Conservation (phyloP, 2,329 filamentous ascomycete species). For the Fusarium multiceps region DNA sequence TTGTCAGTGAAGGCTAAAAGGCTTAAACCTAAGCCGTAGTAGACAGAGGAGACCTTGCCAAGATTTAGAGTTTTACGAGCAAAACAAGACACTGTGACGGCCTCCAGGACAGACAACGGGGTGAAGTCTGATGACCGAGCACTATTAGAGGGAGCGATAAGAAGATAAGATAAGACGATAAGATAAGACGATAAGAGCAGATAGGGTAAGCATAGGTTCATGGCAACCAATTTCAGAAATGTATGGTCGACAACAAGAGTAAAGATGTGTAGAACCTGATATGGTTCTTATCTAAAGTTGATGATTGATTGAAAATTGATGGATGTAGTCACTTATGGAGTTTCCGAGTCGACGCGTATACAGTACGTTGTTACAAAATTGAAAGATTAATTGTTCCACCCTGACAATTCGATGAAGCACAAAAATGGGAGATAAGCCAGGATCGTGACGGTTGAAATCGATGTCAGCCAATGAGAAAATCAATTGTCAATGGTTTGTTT, state of each 20-base stretch:
- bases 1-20: neutral
- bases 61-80: neutral
- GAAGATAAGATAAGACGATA: neutral
- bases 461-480: too few relatives aligned
- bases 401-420: too few relatives aligned
- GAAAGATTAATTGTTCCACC: too few relatives aligned
- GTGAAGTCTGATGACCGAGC: neutral
- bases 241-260: neutral
- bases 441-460: too few relatives aligned
- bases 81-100: neutral
- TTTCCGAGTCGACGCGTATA: too few relatives aligned
- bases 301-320: too few relatives aligned
- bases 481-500: neutral
- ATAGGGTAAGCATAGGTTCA: neutral
- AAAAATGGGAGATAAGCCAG: too few relatives aligned
- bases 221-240: neutral
- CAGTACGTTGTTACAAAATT: too few relatives aligned
- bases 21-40: accelerated
- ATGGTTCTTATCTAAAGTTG: too few relatives aligned
- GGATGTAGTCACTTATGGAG: too few relatives aligned
- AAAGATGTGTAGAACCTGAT: too few relatives aligned
- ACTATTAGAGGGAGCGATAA: neutral
- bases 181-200: neutral
- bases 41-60: neutral
- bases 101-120: neutral